Evolutionary conservation across 1,139 yeast genomes (phyloP), one percentile per base, ranked within the genome.

Genomic region (Suhomyces bolitotheri): DNA sequence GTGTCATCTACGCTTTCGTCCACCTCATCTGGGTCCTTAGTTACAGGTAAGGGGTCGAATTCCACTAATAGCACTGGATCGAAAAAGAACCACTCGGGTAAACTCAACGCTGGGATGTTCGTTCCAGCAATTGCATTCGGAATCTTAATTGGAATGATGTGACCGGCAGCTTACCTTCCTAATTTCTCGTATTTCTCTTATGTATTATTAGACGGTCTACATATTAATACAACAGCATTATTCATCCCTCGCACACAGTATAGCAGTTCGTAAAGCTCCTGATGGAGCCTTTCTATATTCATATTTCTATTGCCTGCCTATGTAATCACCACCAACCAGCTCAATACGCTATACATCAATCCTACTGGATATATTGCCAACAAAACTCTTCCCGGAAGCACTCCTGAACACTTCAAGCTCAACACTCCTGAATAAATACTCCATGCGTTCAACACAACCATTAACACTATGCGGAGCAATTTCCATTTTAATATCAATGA

Each of bases 311-410:
- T n/a, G n/a, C n/a, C n/a, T n/a, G n/a, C n/a, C 9, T 12, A 82
- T 16, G 87, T 78, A 35, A 85, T 80, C 12, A 86, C 83, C 44
- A 83, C 82, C 31, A 86, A 64, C 95, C 95, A 86, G 19, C 89
- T 80, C 39, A 86, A 67, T 3, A 83, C 75, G 2, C 82, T 75
- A 55, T 82, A 87, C 55, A 85, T 80, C 41, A 87, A 67, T 2
- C 78, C 82, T n/a, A 87, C 81, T 0, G 95, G 96, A 51, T 82
- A 86, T 9, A 83, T 71, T 11, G 95, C 94, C 44, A 87, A 64
- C 29, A 82, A 68, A 2, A 84, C 78, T 43, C 94, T 67, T 12
- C 85, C 82, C 8, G 80, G 82, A 22, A 76, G 61, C 2, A 82
- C 87, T 1, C 90, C 89, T 14, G 83, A 77, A 44, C 80, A 78